These are phyloP conservation scores for Hura crepitans DNA, from an alignment of 441 rosid genomes.

Conservation along the genomic window DNA sequence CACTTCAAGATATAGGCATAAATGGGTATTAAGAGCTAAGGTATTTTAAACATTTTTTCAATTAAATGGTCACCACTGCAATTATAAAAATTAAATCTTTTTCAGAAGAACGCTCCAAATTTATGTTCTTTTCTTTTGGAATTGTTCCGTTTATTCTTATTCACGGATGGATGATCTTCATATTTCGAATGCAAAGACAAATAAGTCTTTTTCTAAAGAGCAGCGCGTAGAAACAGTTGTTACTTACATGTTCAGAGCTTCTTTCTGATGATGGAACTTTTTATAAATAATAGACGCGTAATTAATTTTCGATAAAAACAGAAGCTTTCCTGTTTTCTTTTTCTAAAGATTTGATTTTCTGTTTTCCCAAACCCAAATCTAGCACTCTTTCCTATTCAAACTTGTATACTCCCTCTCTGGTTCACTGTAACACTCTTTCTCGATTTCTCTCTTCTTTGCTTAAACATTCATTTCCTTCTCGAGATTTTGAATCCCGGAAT, in stretches of 20 bases:
- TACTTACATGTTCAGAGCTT: neutral
- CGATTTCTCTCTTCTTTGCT: neutral
- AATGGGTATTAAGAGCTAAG: too few species aligned
- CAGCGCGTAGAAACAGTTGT: neutral
- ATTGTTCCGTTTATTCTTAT: too few species aligned
- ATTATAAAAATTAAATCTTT: too few species aligned
- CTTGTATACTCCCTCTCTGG: neutral
- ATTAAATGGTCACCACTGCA: too few species aligned
- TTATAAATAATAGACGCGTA: neutral
- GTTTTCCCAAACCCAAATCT: neutral
- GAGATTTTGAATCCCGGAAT: slow-evolving; percentile 4
- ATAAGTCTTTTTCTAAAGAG: neutral
- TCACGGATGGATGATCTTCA: too few species aligned
- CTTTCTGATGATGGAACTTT: neutral
- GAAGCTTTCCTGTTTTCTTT: neutral
- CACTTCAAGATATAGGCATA: too few species aligned
- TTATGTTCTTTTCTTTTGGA: too few species aligned
- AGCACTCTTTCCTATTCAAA: neutral
- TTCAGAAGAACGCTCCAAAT: too few species aligned
- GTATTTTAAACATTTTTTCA: too few species aligned
- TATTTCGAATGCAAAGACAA: neutral
- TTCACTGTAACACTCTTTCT: neutral
- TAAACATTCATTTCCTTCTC: neutral
- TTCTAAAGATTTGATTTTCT: neutral
- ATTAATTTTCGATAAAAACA: neutral